These are phyloP conservation scores for Calonectria pteridis DNA, from an alignment of 2,329 filamentous ascomycete species.

Conservation along the genomic window DNA sequence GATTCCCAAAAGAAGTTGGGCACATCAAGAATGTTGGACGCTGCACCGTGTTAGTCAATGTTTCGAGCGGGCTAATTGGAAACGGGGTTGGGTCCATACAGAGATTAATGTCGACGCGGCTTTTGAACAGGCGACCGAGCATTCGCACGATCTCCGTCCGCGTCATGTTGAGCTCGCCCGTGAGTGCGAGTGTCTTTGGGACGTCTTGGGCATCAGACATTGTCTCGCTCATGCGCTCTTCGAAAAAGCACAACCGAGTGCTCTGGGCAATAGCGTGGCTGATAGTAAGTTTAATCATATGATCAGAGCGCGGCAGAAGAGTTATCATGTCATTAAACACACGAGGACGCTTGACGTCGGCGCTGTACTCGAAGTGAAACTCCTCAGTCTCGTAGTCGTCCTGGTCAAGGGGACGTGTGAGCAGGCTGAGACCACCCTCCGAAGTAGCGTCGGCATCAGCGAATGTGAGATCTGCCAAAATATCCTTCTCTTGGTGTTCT, in stretches of 20 bases:
- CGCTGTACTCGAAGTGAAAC: slow-evolving; percentile 98
- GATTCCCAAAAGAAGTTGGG: slow-evolving; percentile 99
- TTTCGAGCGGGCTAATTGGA: neutral
- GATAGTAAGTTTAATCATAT: slow-evolving; percentile 99
- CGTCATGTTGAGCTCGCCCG: slow-evolving; percentile 91
- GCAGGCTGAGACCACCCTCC: slow-evolving; percentile 74
- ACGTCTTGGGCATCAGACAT: slow-evolving; percentile 95
- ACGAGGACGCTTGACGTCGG: slow-evolving; percentile 84
- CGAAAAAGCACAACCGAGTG: slow-evolving; percentile 95
- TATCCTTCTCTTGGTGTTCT: slow-evolving; percentile 94
- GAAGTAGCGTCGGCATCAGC: slow-evolving; percentile 75
- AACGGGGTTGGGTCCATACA: slow-evolving; percentile 70
- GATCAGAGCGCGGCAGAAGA: slow-evolving; percentile 86
- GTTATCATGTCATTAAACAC: slow-evolving; percentile 99
- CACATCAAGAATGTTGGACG: slow-evolving; percentile 94
- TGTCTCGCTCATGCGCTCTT: slow-evolving; percentile 94
- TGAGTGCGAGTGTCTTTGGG: slow-evolving; percentile 88
- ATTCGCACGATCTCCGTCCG: slow-evolving; percentile 93
- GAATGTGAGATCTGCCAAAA: slow-evolving; percentile 94
- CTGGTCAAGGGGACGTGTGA: slow-evolving; percentile 84
- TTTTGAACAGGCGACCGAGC: slow-evolving; percentile 90
- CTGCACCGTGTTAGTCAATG: slow-evolving; percentile 58
- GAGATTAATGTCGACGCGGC: slow-evolving; percentile 95
- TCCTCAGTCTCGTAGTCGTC: slow-evolving; percentile 97
- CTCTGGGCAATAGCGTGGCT: slow-evolving; percentile 97